Conservation (phyloP, 495 filamentous ascomycete genomes). For the Penicillium lividum region DNA sequence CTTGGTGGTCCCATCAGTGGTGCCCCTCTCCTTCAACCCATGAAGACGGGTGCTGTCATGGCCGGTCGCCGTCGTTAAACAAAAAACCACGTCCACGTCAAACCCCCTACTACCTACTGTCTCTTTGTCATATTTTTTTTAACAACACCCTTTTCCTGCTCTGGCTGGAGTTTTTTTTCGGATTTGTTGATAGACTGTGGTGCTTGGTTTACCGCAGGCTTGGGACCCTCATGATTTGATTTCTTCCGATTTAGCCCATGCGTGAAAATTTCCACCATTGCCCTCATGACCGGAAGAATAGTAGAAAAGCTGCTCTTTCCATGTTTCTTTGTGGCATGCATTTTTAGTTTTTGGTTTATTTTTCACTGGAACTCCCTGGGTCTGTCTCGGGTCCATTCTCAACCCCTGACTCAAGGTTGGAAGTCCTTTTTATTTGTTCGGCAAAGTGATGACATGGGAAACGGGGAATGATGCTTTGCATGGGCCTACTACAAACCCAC, state of each 20-base stretch:
- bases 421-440: constrained; percentile 10
- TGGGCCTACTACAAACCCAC: constrained; percentile 23
- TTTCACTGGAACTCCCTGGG: constrained; percentile 1
- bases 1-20: constrained; percentile 49
- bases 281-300: not conserved
- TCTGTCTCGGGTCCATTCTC: not conserved
- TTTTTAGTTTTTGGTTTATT: constrained; percentile 8
- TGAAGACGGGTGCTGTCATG: constrained; percentile 46
- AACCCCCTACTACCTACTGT: not conserved
- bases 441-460: constrained; percentile 15
- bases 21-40: constrained; percentile 42
- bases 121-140: constrained; percentile 4
- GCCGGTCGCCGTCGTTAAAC: constrained; percentile 37
- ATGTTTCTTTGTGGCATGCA: constrained; percentile 1
- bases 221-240: constrained; percentile 10
- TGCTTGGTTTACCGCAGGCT: constrained; percentile 8
- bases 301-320: not conserved
- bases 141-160: constrained; percentile 13
- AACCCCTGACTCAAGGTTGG: not conserved
- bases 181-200: constrained; percentile 28
- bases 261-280: not conserved
- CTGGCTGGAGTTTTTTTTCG: constrained; percentile 21
- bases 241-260: constrained; percentile 10
- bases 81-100: not conserved
- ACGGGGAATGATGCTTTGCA: constrained; percentile 9